Conservation (phyloP, 306 rosid species). For the Vachellia collinsii region DNA sequence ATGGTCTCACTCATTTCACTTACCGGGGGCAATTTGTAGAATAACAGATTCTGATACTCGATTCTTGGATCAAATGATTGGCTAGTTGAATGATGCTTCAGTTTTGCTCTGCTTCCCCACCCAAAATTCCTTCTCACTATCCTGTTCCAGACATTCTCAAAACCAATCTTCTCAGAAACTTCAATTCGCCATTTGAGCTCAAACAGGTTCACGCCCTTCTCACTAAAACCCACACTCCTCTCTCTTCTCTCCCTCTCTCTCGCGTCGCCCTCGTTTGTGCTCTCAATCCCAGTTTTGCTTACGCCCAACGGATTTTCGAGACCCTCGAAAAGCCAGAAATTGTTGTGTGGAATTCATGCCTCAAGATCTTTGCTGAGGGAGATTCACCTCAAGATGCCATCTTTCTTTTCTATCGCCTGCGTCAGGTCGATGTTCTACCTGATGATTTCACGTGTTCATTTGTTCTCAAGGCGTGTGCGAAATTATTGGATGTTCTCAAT, state of each 20-base stretch:
- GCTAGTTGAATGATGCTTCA: conserved; percentile 22
- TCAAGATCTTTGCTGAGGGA: conserved; percentile 48
- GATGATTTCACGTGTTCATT: conserved; percentile 54
- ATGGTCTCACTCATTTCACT: too few species aligned
- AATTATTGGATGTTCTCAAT: conserved; percentile 41
- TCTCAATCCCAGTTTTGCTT: conserved; percentile 45
- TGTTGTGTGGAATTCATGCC: conserved; percentile 51
- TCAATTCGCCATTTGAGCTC: conserved; percentile 59
- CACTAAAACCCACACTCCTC: conserved; percentile 51
- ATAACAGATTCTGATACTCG: not conserved
- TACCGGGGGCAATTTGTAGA: not conserved
- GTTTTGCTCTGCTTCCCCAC: conserved; percentile 8
- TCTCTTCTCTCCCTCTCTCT: conserved; percentile 51
- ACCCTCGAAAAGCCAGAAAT: conserved; percentile 27
- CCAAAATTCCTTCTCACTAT: conserved; percentile 16
- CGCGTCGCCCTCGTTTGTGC: conserved; percentile 52
- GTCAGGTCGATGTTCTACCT: conserved; percentile 37
- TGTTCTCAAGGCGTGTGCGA: conserved; percentile 55
- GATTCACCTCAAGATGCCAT: conserved; percentile 45
- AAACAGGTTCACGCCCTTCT: conserved; percentile 63
- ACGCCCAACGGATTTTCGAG: conserved; percentile 46
- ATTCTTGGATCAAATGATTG: not conserved
- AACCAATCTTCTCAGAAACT: conserved; percentile 47
- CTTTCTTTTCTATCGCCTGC: conserved; percentile 45
- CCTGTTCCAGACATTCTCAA: conserved; percentile 11